Conservation (phyloP, 2,329 filamentous ascomycete species). For the Colletotrichum camelliae region DNA sequence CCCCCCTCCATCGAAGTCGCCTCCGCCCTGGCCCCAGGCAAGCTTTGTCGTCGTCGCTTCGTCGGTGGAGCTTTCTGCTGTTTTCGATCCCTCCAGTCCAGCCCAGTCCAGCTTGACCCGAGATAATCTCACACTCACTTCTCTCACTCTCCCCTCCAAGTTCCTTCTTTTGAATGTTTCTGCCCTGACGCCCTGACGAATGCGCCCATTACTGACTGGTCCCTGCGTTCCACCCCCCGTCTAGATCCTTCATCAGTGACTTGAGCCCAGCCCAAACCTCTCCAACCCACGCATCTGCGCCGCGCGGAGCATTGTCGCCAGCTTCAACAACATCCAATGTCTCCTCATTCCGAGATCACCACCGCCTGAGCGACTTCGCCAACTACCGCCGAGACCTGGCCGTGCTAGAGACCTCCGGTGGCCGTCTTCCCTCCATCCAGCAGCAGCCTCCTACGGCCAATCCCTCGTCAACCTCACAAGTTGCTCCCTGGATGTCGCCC, state of each 20-base stretch:
- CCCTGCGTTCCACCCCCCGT: constrained; percentile 24
- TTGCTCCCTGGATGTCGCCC: constrained; percentile 63
- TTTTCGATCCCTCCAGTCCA: constrained; percentile 19
- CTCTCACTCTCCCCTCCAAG: constrained; percentile 2
- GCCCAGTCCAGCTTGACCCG: not conserved
- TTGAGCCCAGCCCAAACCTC: constrained; percentile 44
- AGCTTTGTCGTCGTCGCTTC: constrained; percentile 21
- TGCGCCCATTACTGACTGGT: constrained; percentile 17
- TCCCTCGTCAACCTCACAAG: constrained; percentile 56
- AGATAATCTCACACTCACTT: not conserved
- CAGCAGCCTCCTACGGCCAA: constrained; percentile 63
- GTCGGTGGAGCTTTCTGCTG: constrained; percentile 11
- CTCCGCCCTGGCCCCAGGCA: constrained; percentile 10
- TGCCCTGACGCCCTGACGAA: not conserved
- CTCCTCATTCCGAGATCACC: constrained; percentile 61
- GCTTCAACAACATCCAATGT: constrained; percentile 48
- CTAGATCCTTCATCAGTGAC: constrained; percentile 31
- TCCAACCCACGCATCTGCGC: constrained; percentile 45
- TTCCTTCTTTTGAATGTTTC: constrained; percentile 22
- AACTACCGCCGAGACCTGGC: constrained; percentile 77
- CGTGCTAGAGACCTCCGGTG: constrained; percentile 67
- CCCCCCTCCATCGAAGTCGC: not conserved
- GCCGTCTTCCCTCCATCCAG: constrained; percentile 63
- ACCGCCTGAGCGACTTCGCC: constrained; percentile 64
- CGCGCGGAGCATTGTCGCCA: constrained; percentile 48